Conservation (phyloP, 192 early-diverging fungal species). For the Podila minutissima region DNA sequence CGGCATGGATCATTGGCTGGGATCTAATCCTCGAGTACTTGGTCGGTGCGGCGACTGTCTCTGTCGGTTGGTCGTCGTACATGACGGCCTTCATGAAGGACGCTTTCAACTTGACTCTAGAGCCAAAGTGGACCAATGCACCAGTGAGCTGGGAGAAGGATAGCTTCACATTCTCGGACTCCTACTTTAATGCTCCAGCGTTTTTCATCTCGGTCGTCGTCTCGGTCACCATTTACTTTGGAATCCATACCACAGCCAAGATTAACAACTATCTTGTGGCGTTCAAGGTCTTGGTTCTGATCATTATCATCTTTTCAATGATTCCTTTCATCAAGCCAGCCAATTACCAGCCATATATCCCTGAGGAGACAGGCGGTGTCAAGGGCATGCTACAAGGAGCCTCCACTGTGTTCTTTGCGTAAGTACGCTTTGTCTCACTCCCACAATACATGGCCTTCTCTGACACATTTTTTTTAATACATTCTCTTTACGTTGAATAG, state of each 20-base stretch:
- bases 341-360: constrained; percentile 88
- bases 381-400: constrained; percentile 79
- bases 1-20: constrained; percentile 95
- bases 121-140: constrained; percentile 66
- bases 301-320: constrained; percentile 84
- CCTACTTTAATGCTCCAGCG: constrained; percentile 83
- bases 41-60: constrained; percentile 84
- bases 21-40: constrained; percentile 90
- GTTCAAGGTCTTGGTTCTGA: constrained; percentile 78
- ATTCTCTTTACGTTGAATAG: not conserved
- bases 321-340: constrained; percentile 70
- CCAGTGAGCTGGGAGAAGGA: constrained; percentile 68
- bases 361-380: constrained; percentile 68
- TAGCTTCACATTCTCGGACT: constrained; percentile 29
- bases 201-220: constrained; percentile 71
- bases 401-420: constrained; percentile 80
- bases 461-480: not conserved
- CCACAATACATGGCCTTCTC: not conserved
- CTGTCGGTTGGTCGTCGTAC: constrained; percentile 86
- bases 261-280: constrained; percentile 79
- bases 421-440: not conserved
- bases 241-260: constrained; percentile 78
- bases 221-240: constrained; percentile 73
- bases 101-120: constrained; percentile 65
- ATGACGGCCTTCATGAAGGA: constrained; percentile 75